Evolutionary conservation across 2,329 filamentous ascomycete genomes (phyloP), one percentile per base, ranked within the genome.

Genomic region (Calonectria multiphialidica): DNA sequence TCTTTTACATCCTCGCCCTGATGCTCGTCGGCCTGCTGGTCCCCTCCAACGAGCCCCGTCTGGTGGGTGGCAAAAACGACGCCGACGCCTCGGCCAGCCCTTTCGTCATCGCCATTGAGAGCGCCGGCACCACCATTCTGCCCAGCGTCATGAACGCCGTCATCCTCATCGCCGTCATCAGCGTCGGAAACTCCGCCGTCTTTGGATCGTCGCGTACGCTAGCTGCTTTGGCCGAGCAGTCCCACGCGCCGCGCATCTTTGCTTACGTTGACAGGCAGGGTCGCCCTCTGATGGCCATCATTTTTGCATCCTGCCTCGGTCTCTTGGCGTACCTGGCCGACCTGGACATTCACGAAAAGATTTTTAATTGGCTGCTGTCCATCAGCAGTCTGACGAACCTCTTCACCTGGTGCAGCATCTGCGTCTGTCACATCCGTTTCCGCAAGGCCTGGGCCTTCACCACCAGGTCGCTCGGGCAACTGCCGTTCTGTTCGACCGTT

Each of bases 91-190:
- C 91, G 15, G 93, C 95, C 0, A 98, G 95, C 2, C 96, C 96
- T 0, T 98, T 98, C 81, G 96, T 98, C 77, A 97, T 98, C 78
- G 95, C 96, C 73, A 97, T 98, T 77, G 88, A 93, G 76, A 93
- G 95, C 73, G 95, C 95, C 1, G 93, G 94, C 4, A 97, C 98
- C 77, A 86, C 90, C 28, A 91, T 93, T 1, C 90, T 98, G 2
- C 95, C 95, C 0, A 95, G 94, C 0, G 90, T 98, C 68, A 97
- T 98, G 93, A 98, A 98, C 83, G 92, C 91, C n/a, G 94, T 98
- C 68, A 98, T 98, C 82, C 91, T 98, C 79, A 92, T 98, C 74
- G 93, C 96, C 25, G 95, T 98, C 9, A 87, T 98, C 35, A 97
- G 95, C 1, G 96, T 98, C 70, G 95, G 95, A 62, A 98, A 98